These are phyloP conservation scores for Nyctanthes arbortristis DNA, from an alignment of 257 asterid species.

Conservation along the genomic window DNA sequence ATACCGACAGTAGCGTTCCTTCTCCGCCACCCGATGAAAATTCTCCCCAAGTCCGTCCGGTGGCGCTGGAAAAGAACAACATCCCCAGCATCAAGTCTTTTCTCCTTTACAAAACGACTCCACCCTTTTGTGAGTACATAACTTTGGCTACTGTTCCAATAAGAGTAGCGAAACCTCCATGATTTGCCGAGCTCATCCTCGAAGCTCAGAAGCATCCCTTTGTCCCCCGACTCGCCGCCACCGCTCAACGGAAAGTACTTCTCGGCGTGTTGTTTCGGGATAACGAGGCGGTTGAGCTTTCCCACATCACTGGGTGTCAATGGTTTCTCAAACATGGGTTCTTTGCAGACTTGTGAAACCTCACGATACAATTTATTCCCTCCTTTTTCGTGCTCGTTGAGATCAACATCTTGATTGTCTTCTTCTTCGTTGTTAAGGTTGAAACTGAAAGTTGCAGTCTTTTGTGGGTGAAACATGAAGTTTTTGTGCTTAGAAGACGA, in stretches of 20 bases:
- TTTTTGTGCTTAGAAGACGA: slow-evolving; percentile 18
- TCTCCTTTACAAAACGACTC: slow-evolving; percentile 57
- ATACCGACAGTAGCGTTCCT: no score
- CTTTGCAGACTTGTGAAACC: slow-evolving; percentile 27
- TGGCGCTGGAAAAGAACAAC: slow-evolving; percentile 43
- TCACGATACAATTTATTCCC: background rate
- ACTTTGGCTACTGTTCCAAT: slow-evolving; percentile 60
- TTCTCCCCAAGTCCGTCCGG: slow-evolving; percentile 30
- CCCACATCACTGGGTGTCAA: slow-evolving; percentile 57
- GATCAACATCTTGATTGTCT: no score
- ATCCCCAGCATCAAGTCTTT: slow-evolving; percentile 49
- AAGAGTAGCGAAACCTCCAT: slow-evolving; percentile 51
- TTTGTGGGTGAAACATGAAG: background rate
- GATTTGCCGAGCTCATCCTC: slow-evolving; percentile 49
- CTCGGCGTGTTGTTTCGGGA: slow-evolving; percentile 55
- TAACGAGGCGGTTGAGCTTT: slow-evolving; percentile 52
- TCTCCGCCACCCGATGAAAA: slow-evolving; percentile 47
- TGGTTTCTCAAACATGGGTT: slow-evolving; percentile 51
- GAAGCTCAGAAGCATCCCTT: slow-evolving; percentile 40
- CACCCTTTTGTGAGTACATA: slow-evolving; percentile 55
- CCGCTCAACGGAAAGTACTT: slow-evolving; percentile 45
- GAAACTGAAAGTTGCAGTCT: slow-evolving; percentile 23
- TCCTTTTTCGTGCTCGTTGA: background rate
- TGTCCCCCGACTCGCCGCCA: slow-evolving; percentile 29
- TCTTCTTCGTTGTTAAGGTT: slow-evolving; percentile 40